Evolutionary conservation across 2,329 filamentous ascomycete genomes (phyloP).

Genomic region (Tolypocladium tundrense): DNA sequence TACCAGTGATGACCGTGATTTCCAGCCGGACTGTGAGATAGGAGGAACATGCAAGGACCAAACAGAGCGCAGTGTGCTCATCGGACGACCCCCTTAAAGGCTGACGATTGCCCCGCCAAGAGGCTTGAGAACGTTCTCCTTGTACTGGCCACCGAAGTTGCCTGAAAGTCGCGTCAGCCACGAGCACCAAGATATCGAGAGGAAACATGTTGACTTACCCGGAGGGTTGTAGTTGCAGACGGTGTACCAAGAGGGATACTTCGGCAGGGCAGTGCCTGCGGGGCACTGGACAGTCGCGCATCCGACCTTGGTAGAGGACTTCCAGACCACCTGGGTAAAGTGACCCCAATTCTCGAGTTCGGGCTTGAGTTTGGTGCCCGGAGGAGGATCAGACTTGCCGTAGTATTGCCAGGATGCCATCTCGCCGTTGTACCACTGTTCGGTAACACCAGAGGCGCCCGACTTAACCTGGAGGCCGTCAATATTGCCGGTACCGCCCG

Average conservation of each 20-base stretch:
- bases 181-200: not conserved
- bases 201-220: slow-evolving; percentile 41
- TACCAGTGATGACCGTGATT: not conserved
- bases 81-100: slow-evolving; percentile 14
- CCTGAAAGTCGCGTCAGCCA: slow-evolving; percentile 21
- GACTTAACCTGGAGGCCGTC: slow-evolving; percentile 33
- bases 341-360: slow-evolving; percentile 44
- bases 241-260: slow-evolving; percentile 60
- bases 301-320: slow-evolving; percentile 24
- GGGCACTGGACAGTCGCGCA: slow-evolving; percentile 63
- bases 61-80: not conserved
- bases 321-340: slow-evolving; percentile 34
- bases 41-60: not conserved
- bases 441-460: slow-evolving; percentile 59
- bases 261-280: slow-evolving; percentile 35
- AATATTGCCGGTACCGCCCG: slow-evolving; percentile 25
- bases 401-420: slow-evolving; percentile 49
- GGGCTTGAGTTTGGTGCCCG: slow-evolving; percentile 50
- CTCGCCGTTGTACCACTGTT: slow-evolving; percentile 86
- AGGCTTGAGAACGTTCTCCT: slow-evolving; percentile 38
- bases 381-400: slow-evolving; percentile 37
- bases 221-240: slow-evolving; percentile 79
- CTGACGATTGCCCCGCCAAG: slow-evolving; percentile 11
- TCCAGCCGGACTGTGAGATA: not conserved
- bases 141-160: slow-evolving; percentile 43